phyloP scores from a whole-genome alignment of 768 basidiomycete species.

The Serpula lacrymans region DNA sequence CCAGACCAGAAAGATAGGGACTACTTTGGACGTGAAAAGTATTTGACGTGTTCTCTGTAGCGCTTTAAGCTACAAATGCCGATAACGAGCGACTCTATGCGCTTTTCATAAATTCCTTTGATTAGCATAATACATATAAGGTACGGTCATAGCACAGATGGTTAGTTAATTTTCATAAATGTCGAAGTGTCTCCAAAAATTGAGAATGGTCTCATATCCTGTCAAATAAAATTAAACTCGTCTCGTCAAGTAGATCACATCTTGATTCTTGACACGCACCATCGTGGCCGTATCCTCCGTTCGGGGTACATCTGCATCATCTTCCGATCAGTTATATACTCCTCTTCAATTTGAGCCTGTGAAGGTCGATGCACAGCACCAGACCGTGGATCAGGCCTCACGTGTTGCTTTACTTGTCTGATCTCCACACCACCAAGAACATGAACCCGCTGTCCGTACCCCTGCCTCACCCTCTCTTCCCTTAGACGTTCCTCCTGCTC shows the following conservation, averaged over 20 bases:
- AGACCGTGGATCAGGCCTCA: not conserved
- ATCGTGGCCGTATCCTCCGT: constrained; percentile 28
- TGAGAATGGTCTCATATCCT: constrained; percentile 20
- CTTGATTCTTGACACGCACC: constrained; percentile 15
- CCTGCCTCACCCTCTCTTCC: constrained; percentile 6
- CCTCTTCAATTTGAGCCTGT: constrained; percentile 27
- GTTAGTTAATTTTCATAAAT: not conserved
- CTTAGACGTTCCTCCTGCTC: not conserved
- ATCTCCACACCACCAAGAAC: not conserved
- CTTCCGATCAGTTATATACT: constrained; percentile 31
- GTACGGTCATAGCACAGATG: too few species aligned
- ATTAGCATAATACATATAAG: not conserved
- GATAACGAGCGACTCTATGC: not conserved
- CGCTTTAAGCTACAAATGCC: not conserved
- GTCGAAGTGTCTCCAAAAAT: not conserved
- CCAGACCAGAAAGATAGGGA: constrained; percentile 21
- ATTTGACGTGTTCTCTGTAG: not conserved
- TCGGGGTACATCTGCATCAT: constrained; percentile 33
- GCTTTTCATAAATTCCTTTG: not conserved
- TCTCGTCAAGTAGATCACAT: not conserved
- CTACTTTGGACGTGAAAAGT: constrained; percentile 15
- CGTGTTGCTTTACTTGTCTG: not conserved
- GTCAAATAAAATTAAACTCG: not conserved
- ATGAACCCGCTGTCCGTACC: constrained; percentile 8
- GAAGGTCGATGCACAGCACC: constrained; percentile 12